Base-by-base conservation (phyloP, 805 yeast species). In the Metschnikowia rubicola region DNA sequence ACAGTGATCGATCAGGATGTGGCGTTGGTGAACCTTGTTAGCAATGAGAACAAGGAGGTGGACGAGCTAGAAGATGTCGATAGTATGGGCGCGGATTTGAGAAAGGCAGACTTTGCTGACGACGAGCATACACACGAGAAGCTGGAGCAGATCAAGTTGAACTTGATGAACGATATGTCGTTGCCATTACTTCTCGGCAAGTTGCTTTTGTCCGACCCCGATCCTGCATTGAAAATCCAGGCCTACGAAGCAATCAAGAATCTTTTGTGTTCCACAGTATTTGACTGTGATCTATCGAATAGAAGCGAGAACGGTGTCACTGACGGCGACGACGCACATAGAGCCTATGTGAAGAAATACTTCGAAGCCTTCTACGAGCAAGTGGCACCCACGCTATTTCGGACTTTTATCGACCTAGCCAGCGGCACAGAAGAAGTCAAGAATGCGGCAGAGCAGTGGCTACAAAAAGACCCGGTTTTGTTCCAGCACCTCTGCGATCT, bases 1-100 rank as follows among this genome's bases (percentile, higher is more conserved):
- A 73, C 89, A 1, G 83, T 90, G 4, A 84, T 91, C 26, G 97
- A 91, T 49, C 92, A 87, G 56, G 96, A 90, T 59, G 83, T 87
- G 9, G 64, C 81, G 12, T 64, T 87, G 35, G 80, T 88, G 33
- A 74, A 68, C 55, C 59, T 70, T 1, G 58, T 64, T 10, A 65
- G 64, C 38, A 57, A 59, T 45, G 67, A 59, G 4, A 52, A 58
- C 15, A 36, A 37, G 10, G 52, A 47, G 10, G 66, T 66, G 15
- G 70, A 66, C 44, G 63, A 57, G 43, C 48, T 56, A 1, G 43
- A 46, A 17, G 41, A 26, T 34, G 15, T 15, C 15, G 43, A 37
- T 37, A 26, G 17, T n/a, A 31, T 15, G 11, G 35, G 15, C 17
- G 33, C 34, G 10, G 37, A 40, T 10, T 17, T 21, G 33, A 37